Percentiles rank a stretch among this genome's conserved stretches.
Conservation (phyloP, 345 rosid species). For the Punica granatum region DNA sequence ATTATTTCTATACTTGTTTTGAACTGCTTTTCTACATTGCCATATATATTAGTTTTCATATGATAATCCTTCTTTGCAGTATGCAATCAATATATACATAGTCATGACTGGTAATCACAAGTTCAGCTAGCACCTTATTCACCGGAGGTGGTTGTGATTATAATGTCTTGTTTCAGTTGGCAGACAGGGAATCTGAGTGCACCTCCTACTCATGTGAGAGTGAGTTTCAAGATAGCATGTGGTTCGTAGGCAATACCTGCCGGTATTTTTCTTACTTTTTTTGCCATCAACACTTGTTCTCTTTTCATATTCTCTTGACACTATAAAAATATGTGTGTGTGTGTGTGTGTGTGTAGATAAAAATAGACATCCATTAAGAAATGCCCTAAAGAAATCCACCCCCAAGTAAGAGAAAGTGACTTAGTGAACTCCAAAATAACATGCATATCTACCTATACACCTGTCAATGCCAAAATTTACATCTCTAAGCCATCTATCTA, state of each 20-base stretch:
- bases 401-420: too few species aligned
- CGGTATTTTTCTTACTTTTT: slow-evolving; percentile 31
- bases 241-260: slow-evolving; percentile 38
- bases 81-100: not conserved
- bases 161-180: slow-evolving; percentile 30
- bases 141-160: slow-evolving; percentile 1
- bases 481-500: too few species aligned
- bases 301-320: not conserved
- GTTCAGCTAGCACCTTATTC: not conserved
- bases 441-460: too few species aligned
- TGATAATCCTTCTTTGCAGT: not conserved
- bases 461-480: too few species aligned
- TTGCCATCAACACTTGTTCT: not conserved
- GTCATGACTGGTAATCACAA: not conserved
- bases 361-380: too few species aligned
- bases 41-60: not conserved
- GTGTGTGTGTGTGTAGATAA: too few species aligned
- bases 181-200: slow-evolving; percentile 43
- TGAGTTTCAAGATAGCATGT: slow-evolving; percentile 45
- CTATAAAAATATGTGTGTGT: not conserved
- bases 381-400: too few species aligned
- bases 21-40: not conserved
- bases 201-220: slow-evolving; percentile 45
- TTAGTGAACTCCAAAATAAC: too few species aligned
- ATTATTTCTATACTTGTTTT: not conserved